These are phyloP conservation scores for Eucalyptus cloeziana DNA, from an alignment of 345 rosid species.

Conservation along the genomic window DNA sequence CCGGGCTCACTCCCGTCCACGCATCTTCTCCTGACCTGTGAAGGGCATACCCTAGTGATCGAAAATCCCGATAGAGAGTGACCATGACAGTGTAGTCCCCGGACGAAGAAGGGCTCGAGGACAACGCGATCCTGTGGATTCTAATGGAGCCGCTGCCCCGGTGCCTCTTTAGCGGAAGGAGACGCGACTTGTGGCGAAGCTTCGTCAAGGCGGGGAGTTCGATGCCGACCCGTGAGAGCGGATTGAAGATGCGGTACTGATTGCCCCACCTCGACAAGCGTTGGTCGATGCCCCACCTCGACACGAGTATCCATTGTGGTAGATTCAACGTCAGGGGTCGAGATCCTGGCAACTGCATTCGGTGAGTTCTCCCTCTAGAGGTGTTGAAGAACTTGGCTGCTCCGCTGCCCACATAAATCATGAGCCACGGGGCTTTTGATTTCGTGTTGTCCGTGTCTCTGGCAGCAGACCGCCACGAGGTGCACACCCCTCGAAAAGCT, in stretches of 20 bases:
- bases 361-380: not conserved
- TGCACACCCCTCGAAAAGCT: not conserved
- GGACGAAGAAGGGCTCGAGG: no score
- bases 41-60: no score
- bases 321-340: rapidly evolving
- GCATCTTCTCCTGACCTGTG: no score
- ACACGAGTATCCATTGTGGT: not conserved
- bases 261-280: not conserved
- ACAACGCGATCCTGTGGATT: no score
- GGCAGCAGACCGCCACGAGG: not conserved
- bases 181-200: not conserved
- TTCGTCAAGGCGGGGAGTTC: not conserved
- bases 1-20: no score
- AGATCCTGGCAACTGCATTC: not conserved
- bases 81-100: no score
- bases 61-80: no score
- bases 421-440: not conserved
- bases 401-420: not conserved
- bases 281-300: not conserved
- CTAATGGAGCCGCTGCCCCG: rapidly evolving
- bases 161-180: not conserved
- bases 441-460: not conserved
- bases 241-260: not conserved
- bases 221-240: not conserved
- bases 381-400: not conserved